Evolutionary conservation across 208 protist species (phyloP), one percentile per base, ranked within the genome.

Genomic region (Wallacemonas sp.): DNA sequence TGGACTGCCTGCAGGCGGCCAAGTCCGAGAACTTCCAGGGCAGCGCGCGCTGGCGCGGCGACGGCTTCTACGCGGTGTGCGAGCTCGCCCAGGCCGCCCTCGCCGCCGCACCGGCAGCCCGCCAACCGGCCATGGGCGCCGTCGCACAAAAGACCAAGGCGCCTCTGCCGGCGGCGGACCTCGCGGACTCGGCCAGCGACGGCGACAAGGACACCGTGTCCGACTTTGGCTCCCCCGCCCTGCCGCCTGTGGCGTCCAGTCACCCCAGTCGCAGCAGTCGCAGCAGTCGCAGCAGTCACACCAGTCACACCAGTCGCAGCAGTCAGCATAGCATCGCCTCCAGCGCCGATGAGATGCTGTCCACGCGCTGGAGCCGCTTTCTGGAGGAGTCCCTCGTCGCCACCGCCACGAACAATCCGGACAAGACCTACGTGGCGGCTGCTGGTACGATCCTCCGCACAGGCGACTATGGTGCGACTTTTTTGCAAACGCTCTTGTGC

Each of bases 381-480:
- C 16, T 81, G 20, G 3, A 62, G 1, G n/a, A 52, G 5, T 14
- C 63, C 39, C 10, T 76, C 49, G 20, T 20, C 31, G 5, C 18
- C 5, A 23, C 50, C 3, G 38, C 39, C 3, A 23, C 7, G 2
- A 39, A 52, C 28, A 5, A 26, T 0, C 64, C 72, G 44, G 77
- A 82, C 3, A 72, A 79, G 36, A n/a, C 28, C 14, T 77, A 76
- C 39, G 1, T 52, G n/a, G 73, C 72, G 33, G 79, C 71, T 2
- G 76, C 73, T 23, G 76, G 79, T 28, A 46, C 81, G 28, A 22
- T 89, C 14, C 67, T 89, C 11, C 72, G 79, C 48, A 77, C 54
- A 11, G 83, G 76, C 11, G 77, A 72, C 42, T 66, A 70, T 36
- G 83, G 79, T 41, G 59, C 57, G 23, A 26, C 22, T 7, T 89